Percentiles rank a stretch among this genome's conserved stretches.
These are phyloP conservation scores for Globisporangium rhizosaccharum DNA, from an alignment of 352 stramenopile species.

Conservation along the genomic window DNA sequence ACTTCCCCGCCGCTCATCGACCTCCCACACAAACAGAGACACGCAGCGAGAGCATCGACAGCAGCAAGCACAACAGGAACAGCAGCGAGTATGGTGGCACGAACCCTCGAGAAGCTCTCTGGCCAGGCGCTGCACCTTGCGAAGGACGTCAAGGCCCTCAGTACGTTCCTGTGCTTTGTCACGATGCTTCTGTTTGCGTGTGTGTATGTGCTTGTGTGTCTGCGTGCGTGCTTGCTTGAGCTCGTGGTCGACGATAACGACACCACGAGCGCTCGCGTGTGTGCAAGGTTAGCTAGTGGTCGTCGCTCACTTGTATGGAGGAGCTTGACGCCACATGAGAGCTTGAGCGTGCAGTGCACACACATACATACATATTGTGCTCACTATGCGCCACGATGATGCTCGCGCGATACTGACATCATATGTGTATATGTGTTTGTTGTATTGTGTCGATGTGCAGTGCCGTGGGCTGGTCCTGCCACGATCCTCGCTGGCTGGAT, in stretches of 20 bases:
- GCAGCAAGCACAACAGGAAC: not conserved
- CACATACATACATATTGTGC: too few relatives aligned
- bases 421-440: not conserved
- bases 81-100: constrained; percentile 20
- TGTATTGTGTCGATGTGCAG: constrained; percentile 11
- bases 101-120: constrained; percentile 30
- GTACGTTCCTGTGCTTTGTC: constrained; percentile 22
- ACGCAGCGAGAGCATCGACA: constrained; percentile 3
- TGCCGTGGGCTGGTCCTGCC: constrained; percentile 46
- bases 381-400: too few relatives aligned
- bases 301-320: too few relatives aligned
- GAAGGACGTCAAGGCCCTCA: constrained; percentile 43
- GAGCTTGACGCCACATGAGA: too few relatives aligned
- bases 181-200: not conserved
- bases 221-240: not conserved
- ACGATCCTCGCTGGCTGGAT: constrained; percentile 56
- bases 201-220: not conserved
- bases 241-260: not conserved
- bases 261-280: not conserved
- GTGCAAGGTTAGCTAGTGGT: not conserved
- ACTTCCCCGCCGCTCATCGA: not conserved
- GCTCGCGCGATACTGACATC: not conserved
- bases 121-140: constrained; percentile 38
- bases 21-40: constrained; percentile 7
- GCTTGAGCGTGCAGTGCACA: too few relatives aligned